Conservation (phyloP, 768 basidiomycete species). For the Pulveroboletus sp. region DNA sequence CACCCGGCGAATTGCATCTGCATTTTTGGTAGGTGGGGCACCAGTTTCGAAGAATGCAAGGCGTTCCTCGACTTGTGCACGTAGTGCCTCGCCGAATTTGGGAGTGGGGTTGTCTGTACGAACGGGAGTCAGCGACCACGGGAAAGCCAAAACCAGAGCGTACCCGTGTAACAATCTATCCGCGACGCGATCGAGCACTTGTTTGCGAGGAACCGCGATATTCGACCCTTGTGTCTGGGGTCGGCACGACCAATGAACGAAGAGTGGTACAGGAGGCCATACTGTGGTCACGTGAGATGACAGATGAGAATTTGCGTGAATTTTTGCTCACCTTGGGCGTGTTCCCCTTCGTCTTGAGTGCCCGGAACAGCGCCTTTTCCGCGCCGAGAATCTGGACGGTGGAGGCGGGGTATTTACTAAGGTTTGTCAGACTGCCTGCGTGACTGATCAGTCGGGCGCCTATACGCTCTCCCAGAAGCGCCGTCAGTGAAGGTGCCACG, state of each 20-base stretch:
- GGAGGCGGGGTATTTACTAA: conserved; percentile 97
- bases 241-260: conserved; percentile 95
- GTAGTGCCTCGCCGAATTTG: conserved; percentile 93
- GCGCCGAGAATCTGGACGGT: conserved; percentile 98
- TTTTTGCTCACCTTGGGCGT: conserved; percentile 73
- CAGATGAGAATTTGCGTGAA: too few species aligned
- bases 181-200: conserved; percentile 96
- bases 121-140: background rate
- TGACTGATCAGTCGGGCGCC: conserved; percentile 92
- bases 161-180: conserved; percentile 92
- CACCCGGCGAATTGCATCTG: conserved; percentile 89
- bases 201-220: conserved; percentile 98
- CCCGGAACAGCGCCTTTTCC: conserved; percentile 96
- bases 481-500: conserved; percentile 90
- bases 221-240: conserved; percentile 93
- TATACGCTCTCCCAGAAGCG: conserved; percentile 87
- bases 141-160: conserved; percentile 13
- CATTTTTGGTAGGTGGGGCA: conserved; percentile 81
- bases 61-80: conserved; percentile 92
- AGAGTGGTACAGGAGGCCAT: conserved; percentile 96
- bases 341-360: conserved; percentile 97
- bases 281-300: conserved; percentile 45
- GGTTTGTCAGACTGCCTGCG: conserved; percentile 92
- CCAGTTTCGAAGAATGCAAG: conserved; percentile 93
- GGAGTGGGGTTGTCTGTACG: conserved; percentile 74